A percentile compares a stretch with the other conserved stretches of the same genome.
Evolutionary conservation across 2,329 filamentous ascomycete genomes (phyloP).

Genomic region (Calonectria pteridis): DNA sequence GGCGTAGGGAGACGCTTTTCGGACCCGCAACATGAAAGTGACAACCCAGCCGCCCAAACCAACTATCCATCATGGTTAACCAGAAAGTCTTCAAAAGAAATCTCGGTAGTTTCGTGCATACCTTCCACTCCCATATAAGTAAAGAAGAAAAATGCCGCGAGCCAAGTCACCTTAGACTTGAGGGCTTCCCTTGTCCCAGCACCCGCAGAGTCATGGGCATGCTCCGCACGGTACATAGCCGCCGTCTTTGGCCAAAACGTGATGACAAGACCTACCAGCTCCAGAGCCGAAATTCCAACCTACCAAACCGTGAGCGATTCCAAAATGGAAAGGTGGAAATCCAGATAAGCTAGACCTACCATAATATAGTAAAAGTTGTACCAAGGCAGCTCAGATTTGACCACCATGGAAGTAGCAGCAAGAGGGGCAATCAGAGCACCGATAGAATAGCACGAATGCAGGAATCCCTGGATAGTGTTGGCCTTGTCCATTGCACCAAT

Average conservation of each 20-base stretch:
- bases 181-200: constrained; percentile 55
- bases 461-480: constrained; percentile 74
- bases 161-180: constrained; percentile 70
- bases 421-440: constrained; percentile 74
- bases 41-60: constrained; percentile 84
- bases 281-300: constrained; percentile 64
- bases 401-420: constrained; percentile 76
- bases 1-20: constrained; percentile 73
- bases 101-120: not conserved
- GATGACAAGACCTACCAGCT: constrained; percentile 62
- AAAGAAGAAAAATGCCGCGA: constrained; percentile 76
- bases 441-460: constrained; percentile 75
- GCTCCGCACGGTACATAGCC: constrained; percentile 61
- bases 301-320: constrained; percentile 24
- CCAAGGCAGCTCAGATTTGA: constrained; percentile 70
- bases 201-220: constrained; percentile 43
- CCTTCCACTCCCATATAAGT: constrained; percentile 80
- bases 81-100: rapidly evolving
- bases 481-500: constrained; percentile 75
- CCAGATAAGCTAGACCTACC: constrained; percentile 56
- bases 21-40: constrained; percentile 81
- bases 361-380: constrained; percentile 79
- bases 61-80: constrained; percentile 50
- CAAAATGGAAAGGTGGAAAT: not conserved
- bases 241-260: constrained; percentile 73